Conservation (phyloP, 805 yeast genomes). For the Hanseniaspora thailandica region DNA sequence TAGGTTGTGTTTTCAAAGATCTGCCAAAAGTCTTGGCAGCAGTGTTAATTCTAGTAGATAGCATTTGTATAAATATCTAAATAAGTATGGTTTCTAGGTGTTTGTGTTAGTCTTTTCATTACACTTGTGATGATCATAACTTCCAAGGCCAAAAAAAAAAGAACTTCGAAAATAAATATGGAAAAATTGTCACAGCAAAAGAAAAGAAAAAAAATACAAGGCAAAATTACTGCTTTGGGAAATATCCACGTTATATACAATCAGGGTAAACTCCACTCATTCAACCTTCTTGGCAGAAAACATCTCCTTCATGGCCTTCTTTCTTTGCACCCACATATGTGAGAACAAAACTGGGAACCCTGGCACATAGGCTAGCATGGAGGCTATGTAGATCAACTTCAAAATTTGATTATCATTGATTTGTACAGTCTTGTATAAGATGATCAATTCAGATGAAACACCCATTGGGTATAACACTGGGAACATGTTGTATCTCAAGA, state of each 20-base stretch:
- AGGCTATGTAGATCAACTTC: constrained; percentile 42
- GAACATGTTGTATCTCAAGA: constrained; percentile 70
- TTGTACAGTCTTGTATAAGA: constrained; percentile 59
- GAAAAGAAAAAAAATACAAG: background rate
- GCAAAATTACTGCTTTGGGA: background rate
- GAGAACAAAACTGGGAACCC: constrained; percentile 75
- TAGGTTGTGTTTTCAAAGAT: background rate
- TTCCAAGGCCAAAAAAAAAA: background rate
- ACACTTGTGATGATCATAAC: too few relatives aligned
- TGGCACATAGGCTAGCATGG: constrained; percentile 64
- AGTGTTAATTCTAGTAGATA: background rate
- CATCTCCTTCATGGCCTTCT: constrained; percentile 47
- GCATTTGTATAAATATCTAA: background rate
- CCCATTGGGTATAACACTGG: constrained; percentile 80
- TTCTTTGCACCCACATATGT: constrained; percentile 83
- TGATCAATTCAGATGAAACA: constrained; percentile 68
- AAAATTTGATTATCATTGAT: constrained; percentile 53
- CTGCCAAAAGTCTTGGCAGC: background rate
- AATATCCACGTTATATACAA: background rate
- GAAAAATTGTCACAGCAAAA: background rate
- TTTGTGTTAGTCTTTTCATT: background rate
- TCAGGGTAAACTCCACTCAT: background rate
- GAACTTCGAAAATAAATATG: too few relatives aligned
- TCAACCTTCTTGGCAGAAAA: background rate
- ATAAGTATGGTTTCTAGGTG: background rate